Base-by-base conservation (phyloP, 2,329 filamentous ascomycete genomes). In the Pestalotiopsis sp. region DNA sequence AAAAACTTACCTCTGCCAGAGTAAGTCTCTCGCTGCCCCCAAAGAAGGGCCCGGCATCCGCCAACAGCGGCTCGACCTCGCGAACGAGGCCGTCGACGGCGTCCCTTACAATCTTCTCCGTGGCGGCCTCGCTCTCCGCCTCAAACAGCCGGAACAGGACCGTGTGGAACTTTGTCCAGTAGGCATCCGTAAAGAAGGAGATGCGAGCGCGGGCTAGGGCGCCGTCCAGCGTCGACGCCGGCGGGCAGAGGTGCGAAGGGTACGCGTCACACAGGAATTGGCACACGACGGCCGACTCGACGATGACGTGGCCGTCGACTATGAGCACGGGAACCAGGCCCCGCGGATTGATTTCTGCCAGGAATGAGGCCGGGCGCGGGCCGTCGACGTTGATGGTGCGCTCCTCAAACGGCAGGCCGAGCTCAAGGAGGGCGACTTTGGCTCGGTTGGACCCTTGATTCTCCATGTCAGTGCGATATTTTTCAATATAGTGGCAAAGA, bases 271-370 rank as follows among this genome's bases (percentile, higher is more conserved):
- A 67, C 9, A 70, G 64, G 56, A 68, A 70, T 60, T 68, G 66
- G 67, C 66, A 68, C 12, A 70, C 67, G 17, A 70, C 68, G 39
- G 69, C 67, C 14, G 69, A 70, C 52, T 70, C 69, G 36, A 68
- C 61, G 38, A 70, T 38, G 11, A 68, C n/a, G 13, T 67, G 31
- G 52, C 57, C 64, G 45, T 67, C 64, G 57, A 38, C 66, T 12
- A 68, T 20, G 12, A 70, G 49, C 36, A 68, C 66, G 7, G 69
- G 69, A 20, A 70, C 69, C 36, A 70, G 64, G 3, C 62, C 69
- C 11, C 69, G 69, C 3, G 69, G 69, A 9, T 70, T 70, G 59
- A 70, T 41, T 1, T 52, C 20, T n/a, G 58, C 60, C 60, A 70
- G 63, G 64, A 68, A 68, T 5, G 31, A 59, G 3, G 69, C 45